Evolutionary conservation across 352 stramenopile species (phyloP), one percentile per base, ranked within the genome.

Genomic region (Phytophthora pistaciae): DNA sequence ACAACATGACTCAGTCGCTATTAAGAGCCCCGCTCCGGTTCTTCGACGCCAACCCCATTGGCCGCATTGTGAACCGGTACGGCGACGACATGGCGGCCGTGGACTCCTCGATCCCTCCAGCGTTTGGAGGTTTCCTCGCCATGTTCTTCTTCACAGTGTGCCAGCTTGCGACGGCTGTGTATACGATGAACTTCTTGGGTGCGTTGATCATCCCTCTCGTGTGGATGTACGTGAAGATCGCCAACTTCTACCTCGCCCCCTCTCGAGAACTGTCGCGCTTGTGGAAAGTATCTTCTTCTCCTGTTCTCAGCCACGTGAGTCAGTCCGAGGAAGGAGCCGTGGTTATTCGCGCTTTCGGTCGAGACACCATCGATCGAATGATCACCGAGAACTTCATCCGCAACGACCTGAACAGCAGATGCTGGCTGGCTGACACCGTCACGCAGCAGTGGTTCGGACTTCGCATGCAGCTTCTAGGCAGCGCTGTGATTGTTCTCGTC

Each of bases 1-100:
- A 98, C 55, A 72, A 82, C 38, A 87, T 98, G 69, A 97, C 92
- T 14, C 57, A 81, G 21, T 85, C 84, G 20, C 85, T 98, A 11
- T 64, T 98, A 18, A 75, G 82, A 46, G 94, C 94, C 16, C 93
- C 94, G 7, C 85, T 98, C 46, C 71, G 84, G 3, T 98, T 98
- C 74, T 98, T 98, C 74, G 92, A 98, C 68, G 85, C 83, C 3
- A 98, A 96, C 61, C 96, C 94, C 1, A 81, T 96, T 16, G 93
- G 94, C 2, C 82, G 92, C 57, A 95, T 98, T 40, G 50, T 98
- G 18, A 97, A 96, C 64, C 86, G 96, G 10, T 98, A 98, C 46
- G 74, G 83, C 33, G 88, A 88, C 9, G 94, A 98, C 68, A 96
- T 98, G 77, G 82, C 93, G 36, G 87, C 88, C 16, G 75, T 98